These are phyloP conservation scores for Cornus kousa DNA, from an alignment of 148 eudicot genomes.

Conservation along the genomic window DNA sequence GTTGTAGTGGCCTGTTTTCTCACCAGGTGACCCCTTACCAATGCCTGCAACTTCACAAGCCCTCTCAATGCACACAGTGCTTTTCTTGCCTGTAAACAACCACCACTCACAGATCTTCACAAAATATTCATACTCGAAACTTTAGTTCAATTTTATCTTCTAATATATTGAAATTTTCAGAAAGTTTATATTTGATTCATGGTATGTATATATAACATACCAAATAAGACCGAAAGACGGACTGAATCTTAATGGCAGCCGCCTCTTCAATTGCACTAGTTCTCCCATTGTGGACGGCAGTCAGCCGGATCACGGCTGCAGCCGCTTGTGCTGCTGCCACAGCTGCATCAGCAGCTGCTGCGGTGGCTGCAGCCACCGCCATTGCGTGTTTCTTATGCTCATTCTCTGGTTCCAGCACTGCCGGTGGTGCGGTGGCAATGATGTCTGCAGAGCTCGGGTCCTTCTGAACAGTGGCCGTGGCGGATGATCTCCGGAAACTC, in stretches of 20 bases:
- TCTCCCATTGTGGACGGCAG: conserved; percentile 12
- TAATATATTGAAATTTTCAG: not conserved
- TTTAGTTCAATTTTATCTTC: too few relatives aligned
- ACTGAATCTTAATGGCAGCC: conserved; percentile 76
- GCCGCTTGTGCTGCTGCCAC: conserved; percentile 47
- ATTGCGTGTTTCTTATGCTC: conserved; percentile 44
- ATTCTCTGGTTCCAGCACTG: conserved; percentile 23
- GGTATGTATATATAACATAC: conserved; percentile 25
- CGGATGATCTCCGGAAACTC: conserved; percentile 85
- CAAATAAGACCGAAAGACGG: conserved; percentile 69
- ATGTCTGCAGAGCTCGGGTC: conserved; percentile 15
- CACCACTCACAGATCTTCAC: not conserved
- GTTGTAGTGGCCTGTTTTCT: conserved; percentile 86
- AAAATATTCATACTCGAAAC: not conserved
- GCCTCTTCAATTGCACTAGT: conserved; percentile 36
- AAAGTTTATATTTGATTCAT: not conserved
- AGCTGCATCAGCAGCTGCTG: conserved; percentile 30
- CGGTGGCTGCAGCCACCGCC: conserved; percentile 41
- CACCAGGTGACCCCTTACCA: conserved; percentile 87
- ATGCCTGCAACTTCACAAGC: conserved; percentile 87
- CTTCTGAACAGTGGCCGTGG: conserved; percentile 31
- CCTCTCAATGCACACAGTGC: conserved; percentile 85
- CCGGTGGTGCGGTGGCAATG: conserved; percentile 14
- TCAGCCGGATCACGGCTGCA: conserved; percentile 36
- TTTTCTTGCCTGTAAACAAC: conserved; percentile 64